These are phyloP conservation scores for Sphaerostilbella broomeana DNA, from an alignment of 2,329 filamentous ascomycete species.

Conservation along the genomic window DNA sequence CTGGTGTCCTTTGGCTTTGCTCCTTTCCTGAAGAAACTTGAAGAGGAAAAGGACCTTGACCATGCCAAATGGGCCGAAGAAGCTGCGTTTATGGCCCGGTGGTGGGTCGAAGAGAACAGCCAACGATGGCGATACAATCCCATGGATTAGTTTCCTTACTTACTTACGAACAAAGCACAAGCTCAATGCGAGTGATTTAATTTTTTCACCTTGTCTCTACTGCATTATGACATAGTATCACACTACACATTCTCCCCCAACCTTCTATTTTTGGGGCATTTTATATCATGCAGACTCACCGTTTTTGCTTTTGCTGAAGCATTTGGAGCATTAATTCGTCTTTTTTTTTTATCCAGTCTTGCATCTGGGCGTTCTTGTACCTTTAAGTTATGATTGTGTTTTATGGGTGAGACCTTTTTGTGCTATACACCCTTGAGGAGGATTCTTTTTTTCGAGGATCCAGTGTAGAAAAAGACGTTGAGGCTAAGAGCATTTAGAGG, in stretches of 20 bases:
- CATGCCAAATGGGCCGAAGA: conserved; percentile 18
- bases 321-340: conserved; percentile 10
- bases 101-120: conserved; percentile 21
- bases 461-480: conserved; percentile 1
- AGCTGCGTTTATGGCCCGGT: conserved; percentile 18
- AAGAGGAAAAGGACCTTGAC: conserved; percentile 12
- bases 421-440: background rate
- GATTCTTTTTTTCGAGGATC: background rate
- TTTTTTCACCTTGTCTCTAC: background rate
- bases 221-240: conserved; percentile 6
- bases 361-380: conserved; percentile 11
- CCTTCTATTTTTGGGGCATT: background rate
- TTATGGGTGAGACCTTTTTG: conserved; percentile 9
- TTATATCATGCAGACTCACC: background rate
- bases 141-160: background rate
- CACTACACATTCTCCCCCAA: conserved; percentile 1
- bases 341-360: conserved; percentile 7
- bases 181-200: background rate
- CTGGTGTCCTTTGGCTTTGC: conserved; percentile 17
- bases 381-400: conserved; percentile 13
- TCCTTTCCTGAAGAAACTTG: conserved; percentile 13
- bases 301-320: conserved; percentile 3
- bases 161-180: no score
- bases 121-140: conserved; percentile 18
- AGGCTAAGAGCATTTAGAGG: background rate